A percentile compares a stretch with the other conserved stretches of the same genome.
Evolutionary conservation across 352 stramenopile genomes (phyloP).

Genomic region (Phytophthora pseudosyringae): DNA sequence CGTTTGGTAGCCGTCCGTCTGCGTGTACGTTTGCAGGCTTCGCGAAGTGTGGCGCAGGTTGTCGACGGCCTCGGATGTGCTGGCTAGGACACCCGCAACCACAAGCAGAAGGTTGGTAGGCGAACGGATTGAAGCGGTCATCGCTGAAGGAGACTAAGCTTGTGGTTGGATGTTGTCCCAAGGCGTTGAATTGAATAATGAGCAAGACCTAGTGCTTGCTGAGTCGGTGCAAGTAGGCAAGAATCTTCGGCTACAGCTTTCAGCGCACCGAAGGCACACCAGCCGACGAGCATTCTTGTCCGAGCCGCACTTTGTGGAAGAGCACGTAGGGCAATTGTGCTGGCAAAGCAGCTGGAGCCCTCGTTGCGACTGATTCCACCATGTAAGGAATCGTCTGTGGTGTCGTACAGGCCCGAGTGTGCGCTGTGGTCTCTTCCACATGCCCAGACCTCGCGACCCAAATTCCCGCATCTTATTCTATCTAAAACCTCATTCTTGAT

Average conservation of each 20-base stretch:
- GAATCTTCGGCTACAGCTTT: slow-evolving; percentile 2
- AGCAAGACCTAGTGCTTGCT: slow-evolving; percentile 11
- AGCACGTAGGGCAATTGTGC: slow-evolving; percentile 11
- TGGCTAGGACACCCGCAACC: slow-evolving; percentile 12
- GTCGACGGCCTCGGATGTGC: background rate
- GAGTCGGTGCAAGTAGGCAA: slow-evolving; percentile 10
- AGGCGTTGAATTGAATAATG: slow-evolving; percentile 24
- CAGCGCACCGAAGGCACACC: slow-evolving; percentile 23
- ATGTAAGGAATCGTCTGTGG: slow-evolving; percentile 17
- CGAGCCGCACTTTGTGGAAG: slow-evolving; percentile 23
- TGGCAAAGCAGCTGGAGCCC: slow-evolving; percentile 27
- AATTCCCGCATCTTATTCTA: no score
- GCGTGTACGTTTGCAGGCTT: slow-evolving; percentile 30
- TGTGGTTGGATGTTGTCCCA: background rate
- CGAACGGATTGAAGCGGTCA: slow-evolving; percentile 15
- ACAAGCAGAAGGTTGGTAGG: slow-evolving; percentile 18
- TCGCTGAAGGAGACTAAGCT: slow-evolving; percentile 3
- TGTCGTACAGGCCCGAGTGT: slow-evolving; percentile 16
- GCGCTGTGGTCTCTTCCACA: background rate
- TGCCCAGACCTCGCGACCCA: no score
- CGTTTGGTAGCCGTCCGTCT: slow-evolving; percentile 25
- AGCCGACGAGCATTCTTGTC: slow-evolving; percentile 24
- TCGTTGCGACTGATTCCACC: slow-evolving; percentile 2
- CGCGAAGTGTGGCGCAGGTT: slow-evolving; percentile 20
- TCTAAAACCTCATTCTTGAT: no score